Evolutionary conservation across 2,329 filamentous ascomycete genomes (phyloP).

Genomic region (Aspergillus sp.): DNA sequence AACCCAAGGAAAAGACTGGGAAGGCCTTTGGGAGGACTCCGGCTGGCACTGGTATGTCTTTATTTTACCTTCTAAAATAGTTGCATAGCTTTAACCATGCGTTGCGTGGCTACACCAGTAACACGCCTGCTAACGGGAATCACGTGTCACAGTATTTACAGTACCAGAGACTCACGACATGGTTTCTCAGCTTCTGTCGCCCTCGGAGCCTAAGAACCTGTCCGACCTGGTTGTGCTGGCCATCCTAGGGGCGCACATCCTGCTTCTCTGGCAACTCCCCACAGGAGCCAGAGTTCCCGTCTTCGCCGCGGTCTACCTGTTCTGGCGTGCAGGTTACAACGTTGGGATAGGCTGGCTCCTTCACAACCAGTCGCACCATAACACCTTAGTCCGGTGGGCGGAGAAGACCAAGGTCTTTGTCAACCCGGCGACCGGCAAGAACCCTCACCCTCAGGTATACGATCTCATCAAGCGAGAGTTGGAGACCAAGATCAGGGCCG

Average conservation of each 20-base stretch:
- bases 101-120: background rate
- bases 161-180: conserved; percentile 97
- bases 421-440: conserved; percentile 69
- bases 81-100: conserved; percentile 2
- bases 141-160: conserved; percentile 64
- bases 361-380: conserved; percentile 82
- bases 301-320: conserved; percentile 77
- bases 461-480: conserved; percentile 78
- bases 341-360: conserved; percentile 86
- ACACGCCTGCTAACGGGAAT: background rate
- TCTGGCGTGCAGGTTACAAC: conserved; percentile 92
- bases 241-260: conserved; percentile 68
- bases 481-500: conserved; percentile 86
- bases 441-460: conserved; percentile 77
- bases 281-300: conserved; percentile 61
- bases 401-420: conserved; percentile 81
- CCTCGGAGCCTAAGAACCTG: conserved; percentile 88
- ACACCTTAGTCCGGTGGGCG: conserved; percentile 79
- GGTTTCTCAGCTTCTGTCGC: conserved; percentile 94
- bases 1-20: conserved; percentile 47
- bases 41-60: conserved; percentile 72
- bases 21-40: conserved; percentile 89
- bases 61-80: conserved; percentile 2
- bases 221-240: conserved; percentile 75
- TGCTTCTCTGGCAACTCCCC: conserved; percentile 68